Evolutionary conservation across 2,329 filamentous ascomycete genomes (phyloP).

Genomic region (Pseudocercospora eumusae): DNA sequence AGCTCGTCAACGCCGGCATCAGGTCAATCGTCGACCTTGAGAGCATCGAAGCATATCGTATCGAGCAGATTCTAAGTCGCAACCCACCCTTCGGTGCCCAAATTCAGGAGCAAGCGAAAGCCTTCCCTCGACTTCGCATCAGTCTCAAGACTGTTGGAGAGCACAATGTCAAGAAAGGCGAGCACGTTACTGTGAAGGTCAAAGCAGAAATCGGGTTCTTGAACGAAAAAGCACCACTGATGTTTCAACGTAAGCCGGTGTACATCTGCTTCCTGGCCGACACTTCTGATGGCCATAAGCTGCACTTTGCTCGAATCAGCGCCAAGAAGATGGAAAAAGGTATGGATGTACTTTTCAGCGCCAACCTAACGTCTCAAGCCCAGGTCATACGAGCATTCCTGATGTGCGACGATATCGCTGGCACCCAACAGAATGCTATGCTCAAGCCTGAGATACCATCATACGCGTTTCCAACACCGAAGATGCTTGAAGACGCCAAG

Average conservation of each 20-base stretch:
- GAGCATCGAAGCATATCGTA: slow-evolving; percentile 64
- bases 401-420: slow-evolving; percentile 80
- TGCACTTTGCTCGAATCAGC: slow-evolving; percentile 67
- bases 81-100: slow-evolving; percentile 82
- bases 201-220: slow-evolving; percentile 69
- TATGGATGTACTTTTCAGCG: slow-evolving; percentile 62
- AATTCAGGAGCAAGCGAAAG: slow-evolving; percentile 62
- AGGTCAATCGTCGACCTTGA: slow-evolving; percentile 71
- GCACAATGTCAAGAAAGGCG: slow-evolving; percentile 42
- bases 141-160: slow-evolving; percentile 54
- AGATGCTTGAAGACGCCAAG: slow-evolving; percentile 27
- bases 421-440: slow-evolving; percentile 57
- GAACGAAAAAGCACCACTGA: slow-evolving; percentile 63
- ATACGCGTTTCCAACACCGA: slow-evolving; percentile 45
- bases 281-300: slow-evolving; percentile 65
- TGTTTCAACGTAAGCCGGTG: slow-evolving; percentile 65
- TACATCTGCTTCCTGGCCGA: slow-evolving; percentile 74
- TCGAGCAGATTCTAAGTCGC: slow-evolving; percentile 74
- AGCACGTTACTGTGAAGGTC: slow-evolving; percentile 60
- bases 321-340: slow-evolving; percentile 65
- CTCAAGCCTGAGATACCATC: slow-evolving; percentile 53
- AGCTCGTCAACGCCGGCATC: slow-evolving; percentile 70
- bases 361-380: slow-evolving; percentile 56
- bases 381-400: slow-evolving; percentile 67
- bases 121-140: slow-evolving; percentile 70